Percentiles rank a stretch among this genome's conserved stretches.
phyloP scores from a whole-genome alignment of 2,329 filamentous ascomycete species.

The Madurella mycetomatis region DNA sequence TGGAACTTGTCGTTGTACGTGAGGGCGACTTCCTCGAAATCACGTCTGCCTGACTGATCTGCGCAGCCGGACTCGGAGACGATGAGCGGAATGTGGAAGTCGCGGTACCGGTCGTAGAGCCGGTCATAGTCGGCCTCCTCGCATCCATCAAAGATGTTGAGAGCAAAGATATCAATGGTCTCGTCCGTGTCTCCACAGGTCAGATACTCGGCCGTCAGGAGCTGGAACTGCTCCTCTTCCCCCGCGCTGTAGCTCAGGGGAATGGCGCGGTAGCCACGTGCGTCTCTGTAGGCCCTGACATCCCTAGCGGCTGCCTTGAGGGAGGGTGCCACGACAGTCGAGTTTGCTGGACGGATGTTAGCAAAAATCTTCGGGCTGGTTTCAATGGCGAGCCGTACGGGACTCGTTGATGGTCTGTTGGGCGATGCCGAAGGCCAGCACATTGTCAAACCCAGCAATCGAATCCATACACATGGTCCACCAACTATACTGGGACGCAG shows the following conservation, averaged over 20 bases:
- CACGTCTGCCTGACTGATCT: background rate
- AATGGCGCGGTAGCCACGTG: conserved; percentile 10
- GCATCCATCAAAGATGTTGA: conserved; percentile 14
- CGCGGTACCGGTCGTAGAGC: background rate
- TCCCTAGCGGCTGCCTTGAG: conserved; percentile 15
- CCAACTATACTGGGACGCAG: background rate
- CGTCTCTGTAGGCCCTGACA: conserved; percentile 10
- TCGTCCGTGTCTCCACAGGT: conserved; percentile 2
- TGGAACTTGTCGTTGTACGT: background rate
- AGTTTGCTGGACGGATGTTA: background rate
- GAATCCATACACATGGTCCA: conserved; percentile 10
- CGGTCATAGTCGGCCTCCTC: background rate
- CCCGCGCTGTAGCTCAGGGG: conserved; percentile 13
- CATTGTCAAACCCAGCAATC: conserved; percentile 8
- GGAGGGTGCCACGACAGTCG: conserved; percentile 7
- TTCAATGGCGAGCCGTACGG: background rate
- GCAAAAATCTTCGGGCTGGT: background rate
- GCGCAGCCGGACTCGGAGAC: conserved; percentile 12
- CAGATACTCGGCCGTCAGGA: conserved; percentile 10
- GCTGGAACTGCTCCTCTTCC: conserved; percentile 4
- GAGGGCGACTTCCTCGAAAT: background rate
- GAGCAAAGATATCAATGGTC: conserved; percentile 9
- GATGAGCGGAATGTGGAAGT: conserved; percentile 5
- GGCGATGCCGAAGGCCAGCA: conserved; percentile 11
- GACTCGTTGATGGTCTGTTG: conserved; percentile 11